Percentiles rank a stretch among this genome's conserved stretches.
These are phyloP conservation scores for Mortierella sp. DNA, from an alignment of 371 early-diverging fungal genomes.

Conservation along the genomic window DNA sequence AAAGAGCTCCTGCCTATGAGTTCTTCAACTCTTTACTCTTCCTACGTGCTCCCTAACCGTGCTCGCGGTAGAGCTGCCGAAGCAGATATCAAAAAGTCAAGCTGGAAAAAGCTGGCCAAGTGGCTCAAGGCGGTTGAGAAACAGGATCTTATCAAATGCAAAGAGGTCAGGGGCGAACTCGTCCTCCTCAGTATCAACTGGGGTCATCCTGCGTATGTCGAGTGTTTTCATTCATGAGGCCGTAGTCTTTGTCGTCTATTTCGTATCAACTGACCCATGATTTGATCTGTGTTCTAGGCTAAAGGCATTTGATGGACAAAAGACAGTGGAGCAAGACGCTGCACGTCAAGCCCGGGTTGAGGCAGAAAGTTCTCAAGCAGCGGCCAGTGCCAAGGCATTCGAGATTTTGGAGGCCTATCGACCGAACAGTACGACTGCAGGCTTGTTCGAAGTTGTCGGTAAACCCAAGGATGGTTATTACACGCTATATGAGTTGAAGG, in stretches of 20 bases:
- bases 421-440: constrained; percentile 58
- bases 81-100: constrained; percentile 77
- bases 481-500: constrained; percentile 64
- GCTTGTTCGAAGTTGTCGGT: constrained; percentile 64
- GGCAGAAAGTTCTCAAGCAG: constrained; percentile 21
- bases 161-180: constrained; percentile 74
- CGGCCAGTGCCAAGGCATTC: constrained; percentile 15
- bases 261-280: too few relatives aligned
- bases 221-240: constrained; percentile 7
- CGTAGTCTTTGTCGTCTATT: too few relatives aligned
- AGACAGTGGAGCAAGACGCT: constrained; percentile 45
- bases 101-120: constrained; percentile 79
- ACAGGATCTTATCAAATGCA: constrained; percentile 71
- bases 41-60: constrained; percentile 70
- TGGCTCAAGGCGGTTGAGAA: constrained; percentile 79
- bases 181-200: constrained; percentile 68
- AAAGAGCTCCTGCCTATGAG: constrained; percentile 67
- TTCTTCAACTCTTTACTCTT: constrained; percentile 71
- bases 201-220: constrained; percentile 60
- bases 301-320: constrained; percentile 38
- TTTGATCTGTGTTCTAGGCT: constrained; percentile 7
- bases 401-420: constrained; percentile 65
- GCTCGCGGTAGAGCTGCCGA: constrained; percentile 63
- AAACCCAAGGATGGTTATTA: constrained; percentile 67
- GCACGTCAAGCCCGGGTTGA: constrained; percentile 35